Evolutionary conservation across 208 protist genomes (phyloP), one percentile per base, ranked within the genome.

Genomic region (Porcisia deanei): DNA sequence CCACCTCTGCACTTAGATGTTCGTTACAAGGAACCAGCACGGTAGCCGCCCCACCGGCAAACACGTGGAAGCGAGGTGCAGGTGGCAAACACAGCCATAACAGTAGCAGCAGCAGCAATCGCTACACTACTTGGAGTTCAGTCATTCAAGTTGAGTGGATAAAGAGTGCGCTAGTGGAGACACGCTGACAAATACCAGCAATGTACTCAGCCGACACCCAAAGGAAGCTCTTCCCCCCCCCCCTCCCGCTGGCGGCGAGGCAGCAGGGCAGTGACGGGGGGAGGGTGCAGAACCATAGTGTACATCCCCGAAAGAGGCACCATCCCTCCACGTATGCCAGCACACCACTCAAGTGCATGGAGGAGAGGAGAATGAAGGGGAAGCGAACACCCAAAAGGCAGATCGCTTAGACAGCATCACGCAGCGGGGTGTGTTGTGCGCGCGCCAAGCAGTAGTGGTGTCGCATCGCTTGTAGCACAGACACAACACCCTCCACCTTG

Each of bases 401-500:
- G 22, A 25, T 10, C 25, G 22, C 18, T 18, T 37, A 67, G 63
- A 52, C 12, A 22, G 14, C 6, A 43, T 57, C 47, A 57, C 54
- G 47, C 39, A 1, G 7, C 30, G 14, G 16, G 12, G 34, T 39
- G 14, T 7, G 14, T 37, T 58, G 49, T 14, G 22, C 55, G 58
- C 53, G 49, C 10, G 75, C n/a, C 43, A 60, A n/a, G 25, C 70
- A 60, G 55, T 82, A 82, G 52, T 82, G 78, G 30, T 68, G 45
- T 1, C 78, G 77, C 54, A 86, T 69, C 16, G 52, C 54, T 20
- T 66, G 54, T 30, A 94, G 64, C 18, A 94, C 64, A 16, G 79
- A 73, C 76, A 88, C 30, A 14, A 96, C 90, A 57, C 76, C 85
- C 39, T 67, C 55, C 22, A 71, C 70, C 55, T 85, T 81, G 0